Evolutionary conservation across 345 rosid species (phyloP), one percentile per base, ranked within the genome.

Genomic region (Excoecaria agallocha): DNA sequence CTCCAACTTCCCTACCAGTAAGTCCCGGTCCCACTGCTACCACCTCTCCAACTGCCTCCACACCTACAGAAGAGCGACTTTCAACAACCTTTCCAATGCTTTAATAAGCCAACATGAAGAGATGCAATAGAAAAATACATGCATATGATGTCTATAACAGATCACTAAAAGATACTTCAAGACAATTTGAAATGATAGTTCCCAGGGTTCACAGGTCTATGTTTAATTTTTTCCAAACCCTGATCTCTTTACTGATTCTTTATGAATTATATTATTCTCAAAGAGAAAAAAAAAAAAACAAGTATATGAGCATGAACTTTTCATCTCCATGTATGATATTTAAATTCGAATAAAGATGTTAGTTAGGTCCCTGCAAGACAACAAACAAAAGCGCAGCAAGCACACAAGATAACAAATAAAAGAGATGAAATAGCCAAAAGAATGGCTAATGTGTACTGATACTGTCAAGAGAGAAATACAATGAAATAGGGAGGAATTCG

Each of bases 41-140:
- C 66, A 92, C 98, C 82, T 88, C 97, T 66, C 97, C 97, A 72
- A 84, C 98, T 79, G 91, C 97, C 78, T 94, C 98, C 93, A 79
- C 83, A 43, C 98, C 97, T 92, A 74, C 58, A 79, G 58, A 2
- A 46, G 13, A 52, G 51, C 11, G 12, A 15, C 3, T 52, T 5
- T 52, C 69, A 69, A 8, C 17, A 1, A 15, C 37, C 39, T 12
- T n/a, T 50, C 5, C 17, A 10, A 65, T 19, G 70, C 39, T 64
- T 30, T 17, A 45, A 49, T 19, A 46, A 39, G 43, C 46, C 48
- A 48, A 46, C 30, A 39, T 69, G 38, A 38, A 71, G 3, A 46
- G 43, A 38, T 46, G 62, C 12, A 59, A 50, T 37, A 25, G 58
- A 41, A 9, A 25, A 59, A 35, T 10, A 38, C 15, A 54, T 5